Evolutionary conservation across 1,284 basidiomycete genomes (phyloP).

Genomic region (Malassezia vespertilionis): DNA sequence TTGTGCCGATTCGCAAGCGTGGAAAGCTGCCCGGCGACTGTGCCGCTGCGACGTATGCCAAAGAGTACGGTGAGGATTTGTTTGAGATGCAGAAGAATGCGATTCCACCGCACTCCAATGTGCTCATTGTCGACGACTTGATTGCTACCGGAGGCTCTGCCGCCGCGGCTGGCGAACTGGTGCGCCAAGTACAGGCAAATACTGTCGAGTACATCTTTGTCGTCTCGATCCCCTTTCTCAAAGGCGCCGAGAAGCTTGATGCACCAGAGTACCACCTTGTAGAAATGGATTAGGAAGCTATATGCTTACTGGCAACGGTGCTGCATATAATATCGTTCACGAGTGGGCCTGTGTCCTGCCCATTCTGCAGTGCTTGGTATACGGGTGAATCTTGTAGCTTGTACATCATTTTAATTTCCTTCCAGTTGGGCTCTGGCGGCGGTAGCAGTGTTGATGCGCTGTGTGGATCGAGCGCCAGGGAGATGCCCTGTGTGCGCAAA

Average conservation of each 20-base stretch:
- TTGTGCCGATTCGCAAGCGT: conserved; percentile 86
- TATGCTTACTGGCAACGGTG: conserved; percentile 15
- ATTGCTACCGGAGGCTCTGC: conserved; percentile 96
- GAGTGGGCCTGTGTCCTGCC: too few species aligned
- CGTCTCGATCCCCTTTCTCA: conserved; percentile 73
- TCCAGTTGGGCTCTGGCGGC: conserved; percentile 5
- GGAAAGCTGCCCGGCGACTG: conserved; percentile 87
- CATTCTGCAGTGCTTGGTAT: too few species aligned
- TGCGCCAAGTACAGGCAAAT: conserved; percentile 68
- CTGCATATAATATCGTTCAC: too few species aligned
- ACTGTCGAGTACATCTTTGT: conserved; percentile 90
- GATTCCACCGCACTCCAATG: conserved; percentile 67
- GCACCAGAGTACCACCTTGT: conserved; percentile 58
- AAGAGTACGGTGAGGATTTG: conserved; percentile 92
- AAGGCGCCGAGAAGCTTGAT: conserved; percentile 66
- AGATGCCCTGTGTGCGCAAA: not conserved
- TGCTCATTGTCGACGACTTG: conserved; percentile 85
- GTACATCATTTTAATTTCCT: conserved; percentile 7
- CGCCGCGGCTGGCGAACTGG: conserved; percentile 80
- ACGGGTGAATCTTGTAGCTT: conserved; percentile 8
- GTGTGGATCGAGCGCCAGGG: not conserved
- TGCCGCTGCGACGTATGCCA: conserved; percentile 67
- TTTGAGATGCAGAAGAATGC: conserved; percentile 91
- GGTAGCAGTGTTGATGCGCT: not conserved
- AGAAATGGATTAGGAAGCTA: conserved; percentile 17